These are phyloP conservation scores for Venturia carpophila DNA, from an alignment of 2,329 filamentous ascomycete genomes.

Conservation along the genomic window DNA sequence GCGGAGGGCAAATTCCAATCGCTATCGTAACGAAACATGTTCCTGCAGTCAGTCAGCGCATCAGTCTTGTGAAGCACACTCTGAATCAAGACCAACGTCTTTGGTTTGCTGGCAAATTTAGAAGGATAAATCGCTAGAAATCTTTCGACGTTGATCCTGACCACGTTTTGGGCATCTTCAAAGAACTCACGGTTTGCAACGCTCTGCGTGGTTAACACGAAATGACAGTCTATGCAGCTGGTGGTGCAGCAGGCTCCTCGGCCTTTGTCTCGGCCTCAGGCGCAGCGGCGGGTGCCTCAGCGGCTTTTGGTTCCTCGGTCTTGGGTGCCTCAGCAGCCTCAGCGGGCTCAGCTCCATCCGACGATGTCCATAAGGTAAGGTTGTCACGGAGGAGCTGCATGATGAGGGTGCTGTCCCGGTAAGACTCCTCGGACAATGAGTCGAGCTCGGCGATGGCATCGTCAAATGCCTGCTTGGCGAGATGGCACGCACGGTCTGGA, in stretches of 20 bases:
- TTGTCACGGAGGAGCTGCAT: slow-evolving; percentile 99
- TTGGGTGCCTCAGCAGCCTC: slow-evolving; percentile 23
- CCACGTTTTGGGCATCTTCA: neutral
- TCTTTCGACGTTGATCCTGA: neutral
- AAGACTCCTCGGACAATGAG: slow-evolving; percentile 93
- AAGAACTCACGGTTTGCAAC: neutral
- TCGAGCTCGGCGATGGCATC: slow-evolving; percentile 98
- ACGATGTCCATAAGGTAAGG: slow-evolving; percentile 95
- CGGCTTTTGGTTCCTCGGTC: slow-evolving; percentile 13
- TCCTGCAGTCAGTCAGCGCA: neutral
- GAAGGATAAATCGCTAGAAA: neutral
- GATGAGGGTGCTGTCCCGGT: slow-evolving; percentile 98
- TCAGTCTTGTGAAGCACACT: neutral
- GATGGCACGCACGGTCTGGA: slow-evolving; percentile 92
- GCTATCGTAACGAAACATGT: neutral
- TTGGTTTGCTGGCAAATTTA: neutral
- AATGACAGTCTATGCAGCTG: slow-evolving; percentile 4
- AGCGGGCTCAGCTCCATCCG: slow-evolving; percentile 64
- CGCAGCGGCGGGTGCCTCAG: slow-evolving; percentile 14
- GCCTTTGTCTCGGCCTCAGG: slow-evolving; percentile 7
- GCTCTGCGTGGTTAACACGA: neutral
- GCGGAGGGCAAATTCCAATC: neutral
- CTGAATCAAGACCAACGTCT: neutral
- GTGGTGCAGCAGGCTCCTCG: slow-evolving; percentile 17
- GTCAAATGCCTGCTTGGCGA: slow-evolving; percentile 98